Evolutionary conservation across 106 monocot species (phyloP).

Genomic region (Phalaenopsis aphrodite): DNA sequence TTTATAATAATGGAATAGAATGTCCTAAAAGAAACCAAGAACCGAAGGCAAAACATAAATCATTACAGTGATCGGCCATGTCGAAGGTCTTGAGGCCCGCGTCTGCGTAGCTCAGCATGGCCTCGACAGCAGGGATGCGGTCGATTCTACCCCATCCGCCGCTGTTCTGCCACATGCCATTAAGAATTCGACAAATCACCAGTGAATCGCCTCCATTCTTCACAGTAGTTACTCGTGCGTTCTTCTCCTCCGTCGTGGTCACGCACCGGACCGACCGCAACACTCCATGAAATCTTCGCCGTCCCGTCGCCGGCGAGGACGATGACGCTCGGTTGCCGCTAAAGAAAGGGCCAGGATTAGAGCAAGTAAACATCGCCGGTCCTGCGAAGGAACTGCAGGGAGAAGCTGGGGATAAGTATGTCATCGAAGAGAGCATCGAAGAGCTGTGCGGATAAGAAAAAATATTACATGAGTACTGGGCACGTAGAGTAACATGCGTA

Average conservation of each 20-base stretch:
- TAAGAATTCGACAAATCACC: slow-evolving; percentile 79
- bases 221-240: slow-evolving; percentile 31
- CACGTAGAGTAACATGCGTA: too few relatives aligned
- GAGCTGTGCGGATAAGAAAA: too few relatives aligned
- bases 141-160: slow-evolving; percentile 97
- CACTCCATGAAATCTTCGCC: not conserved
- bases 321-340: not conserved
- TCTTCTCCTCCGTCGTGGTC: slow-evolving; percentile 25
- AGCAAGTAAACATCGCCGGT: not conserved
- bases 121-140: slow-evolving; percentile 77
- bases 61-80: slow-evolving; percentile 96
- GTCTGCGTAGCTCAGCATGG: slow-evolving; percentile 86
- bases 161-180: slow-evolving; percentile 99
- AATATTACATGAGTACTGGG: too few relatives aligned
- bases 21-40: not conserved
- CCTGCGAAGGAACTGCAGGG: not conserved
- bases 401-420: too few relatives aligned
- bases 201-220: slow-evolving; percentile 49
- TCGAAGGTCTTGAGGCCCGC: slow-evolving; percentile 91
- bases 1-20: too few relatives aligned
- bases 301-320: not conserved
- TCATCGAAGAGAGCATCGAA: too few relatives aligned
- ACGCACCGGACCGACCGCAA: slow-evolving; percentile 20
- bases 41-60: not conserved
- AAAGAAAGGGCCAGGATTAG: not conserved